Conservation (phyloP, 2,329 filamentous ascomycete species). For the Coniosporium tulheliwenetii region DNA sequence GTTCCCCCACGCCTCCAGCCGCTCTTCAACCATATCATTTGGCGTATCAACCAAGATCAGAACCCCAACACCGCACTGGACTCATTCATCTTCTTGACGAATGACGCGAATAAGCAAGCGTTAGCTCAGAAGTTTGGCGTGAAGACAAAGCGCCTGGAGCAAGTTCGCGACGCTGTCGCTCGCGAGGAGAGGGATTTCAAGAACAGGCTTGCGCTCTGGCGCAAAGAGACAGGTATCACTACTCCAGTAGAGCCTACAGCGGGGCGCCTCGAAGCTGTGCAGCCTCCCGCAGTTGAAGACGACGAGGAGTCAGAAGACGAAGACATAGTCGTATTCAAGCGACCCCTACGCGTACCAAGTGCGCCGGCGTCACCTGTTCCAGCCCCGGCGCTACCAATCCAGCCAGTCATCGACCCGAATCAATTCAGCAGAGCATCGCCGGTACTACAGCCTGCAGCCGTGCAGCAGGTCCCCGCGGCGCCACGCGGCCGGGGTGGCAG, state of each 20-base stretch:
- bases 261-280: not conserved
- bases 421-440: constrained; percentile 26
- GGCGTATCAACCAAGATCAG: constrained; percentile 33
- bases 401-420: constrained; percentile 28
- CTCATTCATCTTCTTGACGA: constrained; percentile 35
- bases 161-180: constrained; percentile 31
- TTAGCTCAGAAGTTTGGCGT: constrained; percentile 34
- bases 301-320: constrained; percentile 4
- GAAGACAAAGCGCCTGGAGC: constrained; percentile 31
- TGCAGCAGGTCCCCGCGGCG: not conserved
- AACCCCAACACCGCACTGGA: constrained; percentile 31
- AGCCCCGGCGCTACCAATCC: not conserved
- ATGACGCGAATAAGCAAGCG: constrained; percentile 28
- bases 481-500: not conserved
- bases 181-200: constrained; percentile 33
- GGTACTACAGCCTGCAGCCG: not conserved
- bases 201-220: constrained; percentile 14
- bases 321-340: constrained; percentile 10
- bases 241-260: not conserved
- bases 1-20: constrained; percentile 26
- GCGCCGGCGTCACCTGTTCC: not conserved
- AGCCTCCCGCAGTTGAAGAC: not conserved
- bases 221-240: constrained; percentile 3
- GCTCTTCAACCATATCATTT: constrained; percentile 35
- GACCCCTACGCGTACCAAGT: constrained; percentile 12